phyloP scores from a whole-genome alignment of 2,329 filamentous ascomycete genomes.

The Beauveria asiatica region DNA sequence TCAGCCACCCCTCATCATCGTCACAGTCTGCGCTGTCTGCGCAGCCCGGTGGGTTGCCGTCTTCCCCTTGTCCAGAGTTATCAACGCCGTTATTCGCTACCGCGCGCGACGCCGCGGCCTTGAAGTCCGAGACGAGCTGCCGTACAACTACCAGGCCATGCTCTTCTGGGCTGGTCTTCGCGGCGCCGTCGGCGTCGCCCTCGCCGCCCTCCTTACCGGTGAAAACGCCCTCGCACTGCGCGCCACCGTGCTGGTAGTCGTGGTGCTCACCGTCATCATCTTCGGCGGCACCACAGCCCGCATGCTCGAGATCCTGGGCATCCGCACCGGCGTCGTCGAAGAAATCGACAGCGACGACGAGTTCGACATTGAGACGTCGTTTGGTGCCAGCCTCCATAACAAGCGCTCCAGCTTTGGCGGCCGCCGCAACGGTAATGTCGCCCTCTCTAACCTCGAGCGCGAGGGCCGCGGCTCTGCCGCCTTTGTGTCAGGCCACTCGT shows the following conservation, averaged over 20 bases:
- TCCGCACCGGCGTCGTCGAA: conserved; percentile 90
- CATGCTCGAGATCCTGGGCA: conserved; percentile 97
- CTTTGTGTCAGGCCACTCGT: conserved; percentile 47
- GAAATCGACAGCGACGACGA: conserved; percentile 97
- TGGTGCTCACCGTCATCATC: conserved; percentile 96
- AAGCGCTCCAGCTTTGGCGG: conserved; percentile 75
- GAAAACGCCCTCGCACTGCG: conserved; percentile 74
- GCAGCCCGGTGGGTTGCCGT: conserved; percentile 88
- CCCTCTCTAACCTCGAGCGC: conserved; percentile 43
- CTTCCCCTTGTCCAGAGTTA: conserved; percentile 79
- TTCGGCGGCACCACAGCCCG: conserved; percentile 95
- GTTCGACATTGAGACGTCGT: conserved; percentile 78
- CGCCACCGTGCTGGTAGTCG: conserved; percentile 93
- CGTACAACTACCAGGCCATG: conserved; percentile 97
- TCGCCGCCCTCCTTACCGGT: conserved; percentile 80
- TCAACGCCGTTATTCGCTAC: conserved; percentile 90
- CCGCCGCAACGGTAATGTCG: conserved; percentile 53
- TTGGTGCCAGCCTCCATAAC: conserved; percentile 64
- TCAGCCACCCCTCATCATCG: conserved; percentile 89
- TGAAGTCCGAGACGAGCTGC: conserved; percentile 78
- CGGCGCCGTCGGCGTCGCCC: conserved; percentile 88
- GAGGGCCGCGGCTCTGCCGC: conserved; percentile 27
- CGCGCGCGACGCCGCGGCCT: conserved; percentile 64
- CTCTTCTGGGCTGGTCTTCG: conserved; percentile 98
- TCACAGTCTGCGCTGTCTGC: conserved; percentile 86